Conservation (phyloP, 2,329 filamentous ascomycete genomes). For the Aspergillus flavus region DNA sequence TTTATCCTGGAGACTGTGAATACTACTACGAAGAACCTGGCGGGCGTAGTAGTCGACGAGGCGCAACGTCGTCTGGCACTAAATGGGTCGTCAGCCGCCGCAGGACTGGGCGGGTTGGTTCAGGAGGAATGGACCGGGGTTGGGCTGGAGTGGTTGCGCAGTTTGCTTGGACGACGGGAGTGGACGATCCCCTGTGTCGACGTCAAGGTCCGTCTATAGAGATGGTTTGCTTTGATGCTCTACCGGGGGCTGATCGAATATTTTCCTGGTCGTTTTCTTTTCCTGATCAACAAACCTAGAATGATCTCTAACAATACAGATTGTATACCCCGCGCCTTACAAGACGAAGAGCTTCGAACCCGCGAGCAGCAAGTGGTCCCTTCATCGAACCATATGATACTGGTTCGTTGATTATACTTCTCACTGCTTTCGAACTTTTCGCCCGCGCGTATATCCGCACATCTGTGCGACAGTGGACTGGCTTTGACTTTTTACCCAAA, state of each 20-base stretch:
- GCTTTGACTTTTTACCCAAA: background rate
- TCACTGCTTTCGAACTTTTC: background rate
- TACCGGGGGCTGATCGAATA: background rate
- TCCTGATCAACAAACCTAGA: background rate
- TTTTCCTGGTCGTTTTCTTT: background rate
- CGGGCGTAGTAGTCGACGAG: conserved; percentile 67
- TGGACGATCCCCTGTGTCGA: conserved; percentile 92
- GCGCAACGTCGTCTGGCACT: conserved; percentile 44
- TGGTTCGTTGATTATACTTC: background rate
- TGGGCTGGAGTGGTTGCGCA: conserved; percentile 83
- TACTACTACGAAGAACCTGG: conserved; percentile 69
- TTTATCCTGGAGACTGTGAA: conserved; percentile 58
- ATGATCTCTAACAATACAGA: background rate
- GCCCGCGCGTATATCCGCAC: background rate
- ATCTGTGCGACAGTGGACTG: background rate
- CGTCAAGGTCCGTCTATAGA: conserved; percentile 75
- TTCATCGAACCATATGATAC: background rate
- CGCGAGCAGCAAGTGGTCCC: background rate
- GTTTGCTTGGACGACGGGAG: conserved; percentile 77
- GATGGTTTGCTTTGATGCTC: background rate
- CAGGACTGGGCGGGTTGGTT: conserved; percentile 31
- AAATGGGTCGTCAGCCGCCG: conserved; percentile 27
- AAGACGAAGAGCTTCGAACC: background rate
- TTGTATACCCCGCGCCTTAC: background rate
- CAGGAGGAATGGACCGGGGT: conserved; percentile 72